Base-by-base conservation (phyloP, 768 basidiomycete species). In the Hirschioporus abietinus region DNA sequence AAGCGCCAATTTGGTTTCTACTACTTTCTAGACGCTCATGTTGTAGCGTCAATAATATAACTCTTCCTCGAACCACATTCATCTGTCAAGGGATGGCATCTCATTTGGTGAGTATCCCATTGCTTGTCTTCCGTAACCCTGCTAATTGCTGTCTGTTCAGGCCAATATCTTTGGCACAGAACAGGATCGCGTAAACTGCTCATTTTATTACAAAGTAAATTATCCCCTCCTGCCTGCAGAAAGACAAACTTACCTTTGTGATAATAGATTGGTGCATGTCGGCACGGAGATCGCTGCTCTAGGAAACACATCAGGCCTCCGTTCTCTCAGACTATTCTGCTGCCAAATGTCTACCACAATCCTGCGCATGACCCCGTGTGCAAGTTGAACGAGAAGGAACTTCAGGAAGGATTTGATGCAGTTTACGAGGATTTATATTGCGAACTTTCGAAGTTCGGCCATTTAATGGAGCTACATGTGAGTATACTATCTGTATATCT, bases 301-400 rank as follows among this genome's bases (percentile, higher is more conserved):
- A 86, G 96, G 73, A 99, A 99, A 77, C 97, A 99, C 78, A 99
- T 98, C 78, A 90, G 92, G 75, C 96, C 96, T 1, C 94, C 96
- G 3, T 98, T 96, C 78, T 97, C 95, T 17, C 96, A 98, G 74
- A 99, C 97, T 4, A 95, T 99, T 60, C 84, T 99, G 17, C 84
- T 98, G 34, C 95, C 95, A 3, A 99, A 99, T 72, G 95, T 99
- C 60, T 99, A 98, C 77, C 95, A 98, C 77, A 99, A 99, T 78
- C 97, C 97, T 1, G 92, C 92, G 9, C 95, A 98, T 71, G 93
- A 94, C 74, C 93, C 93, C 9, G 85, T 92, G 66, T 93, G 92
- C 83, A 92, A 92, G 73, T 82, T 96, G 70, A 87, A 87, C 0
- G 92, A 94, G 71, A 88, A 92, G 75, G 95, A 95, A 72, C 79